These are phyloP conservation scores for Potentilla sterilis DNA, from an alignment of 306 rosid genomes.

Conservation along the genomic window DNA sequence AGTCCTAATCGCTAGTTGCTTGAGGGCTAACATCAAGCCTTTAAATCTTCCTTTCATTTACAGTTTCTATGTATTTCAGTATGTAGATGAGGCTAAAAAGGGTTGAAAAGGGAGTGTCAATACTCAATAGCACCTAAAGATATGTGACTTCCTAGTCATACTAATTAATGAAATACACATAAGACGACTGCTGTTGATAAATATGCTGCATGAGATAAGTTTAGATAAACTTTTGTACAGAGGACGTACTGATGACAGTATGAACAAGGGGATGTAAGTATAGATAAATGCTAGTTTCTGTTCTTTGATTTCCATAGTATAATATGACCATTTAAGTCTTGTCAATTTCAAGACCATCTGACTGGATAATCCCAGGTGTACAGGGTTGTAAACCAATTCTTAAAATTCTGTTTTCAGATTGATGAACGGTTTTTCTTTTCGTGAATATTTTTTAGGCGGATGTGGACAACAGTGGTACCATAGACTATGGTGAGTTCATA, in stretches of 20 bases:
- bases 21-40: background rate
- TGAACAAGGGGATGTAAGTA: background rate
- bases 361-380: background rate
- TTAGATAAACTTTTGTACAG: background rate
- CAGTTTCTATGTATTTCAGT: too few relatives aligned
- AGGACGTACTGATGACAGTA: background rate
- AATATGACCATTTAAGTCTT: background rate
- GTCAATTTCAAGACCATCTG: background rate
- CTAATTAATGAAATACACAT: background rate
- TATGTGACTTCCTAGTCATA: background rate
- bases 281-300: background rate
- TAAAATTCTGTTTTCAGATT: slow-evolving; percentile 1
- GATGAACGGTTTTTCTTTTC: slow-evolving; percentile 12
- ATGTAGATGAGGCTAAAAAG: too few relatives aligned
- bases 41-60: background rate
- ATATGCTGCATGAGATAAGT: background rate
- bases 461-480: slow-evolving; percentile 84
- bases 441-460: slow-evolving; percentile 72
- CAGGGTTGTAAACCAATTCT: background rate
- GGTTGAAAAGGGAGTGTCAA: background rate
- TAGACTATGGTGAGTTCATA: slow-evolving; percentile 91
- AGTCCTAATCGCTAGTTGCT: background rate
- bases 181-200: background rate
- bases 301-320: background rate
- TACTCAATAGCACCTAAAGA: background rate